phyloP scores from a whole-genome alignment of 768 basidiomycete species.

The Tulasnella sp. region DNA sequence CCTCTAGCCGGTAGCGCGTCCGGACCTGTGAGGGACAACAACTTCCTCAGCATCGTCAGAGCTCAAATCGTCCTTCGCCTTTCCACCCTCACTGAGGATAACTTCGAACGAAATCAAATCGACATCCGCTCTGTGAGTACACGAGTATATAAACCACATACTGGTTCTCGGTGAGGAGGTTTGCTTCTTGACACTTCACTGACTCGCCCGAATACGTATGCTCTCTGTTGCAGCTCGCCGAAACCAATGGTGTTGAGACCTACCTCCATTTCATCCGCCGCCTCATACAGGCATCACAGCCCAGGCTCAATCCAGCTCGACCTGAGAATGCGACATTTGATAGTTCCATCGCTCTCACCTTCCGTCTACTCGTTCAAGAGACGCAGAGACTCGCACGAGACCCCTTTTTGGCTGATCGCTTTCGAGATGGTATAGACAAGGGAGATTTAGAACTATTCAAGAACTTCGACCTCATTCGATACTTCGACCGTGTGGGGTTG shows the following conservation, averaged over 20 bases:
- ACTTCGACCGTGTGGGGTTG: conserved; percentile 70
- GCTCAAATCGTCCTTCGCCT: conserved; percentile 97
- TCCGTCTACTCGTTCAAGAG: conserved; percentile 79
- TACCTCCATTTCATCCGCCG: conserved; percentile 97
- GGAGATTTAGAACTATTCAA: conserved; percentile 77
- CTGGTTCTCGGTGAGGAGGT: neutral
- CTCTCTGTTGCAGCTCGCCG: conserved; percentile 61
- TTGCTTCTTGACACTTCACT: no score
- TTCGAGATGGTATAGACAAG: conserved; percentile 81
- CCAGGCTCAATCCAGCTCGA: conserved; percentile 45
- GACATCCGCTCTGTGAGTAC: conserved; percentile 87
- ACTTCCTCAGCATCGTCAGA: conserved; percentile 78
- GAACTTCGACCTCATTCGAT: conserved; percentile 73
- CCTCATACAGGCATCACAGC: conserved; percentile 80
- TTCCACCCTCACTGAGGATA: conserved; percentile 92
- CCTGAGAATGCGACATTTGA: conserved; percentile 44
- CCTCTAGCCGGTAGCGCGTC: no score
- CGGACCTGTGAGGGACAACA: no score
- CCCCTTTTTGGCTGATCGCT: conserved; percentile 81
- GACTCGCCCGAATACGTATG: conserved; percentile 15
- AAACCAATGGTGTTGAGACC: conserved; percentile 93
- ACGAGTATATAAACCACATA: neutral
- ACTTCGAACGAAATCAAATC: conserved; percentile 84
- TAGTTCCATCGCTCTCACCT: conserved; percentile 65
- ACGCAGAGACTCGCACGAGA: conserved; percentile 81